Base-by-base conservation (phyloP, 352 stramenopile genomes). In the Globisporangium irregulare region DNA sequence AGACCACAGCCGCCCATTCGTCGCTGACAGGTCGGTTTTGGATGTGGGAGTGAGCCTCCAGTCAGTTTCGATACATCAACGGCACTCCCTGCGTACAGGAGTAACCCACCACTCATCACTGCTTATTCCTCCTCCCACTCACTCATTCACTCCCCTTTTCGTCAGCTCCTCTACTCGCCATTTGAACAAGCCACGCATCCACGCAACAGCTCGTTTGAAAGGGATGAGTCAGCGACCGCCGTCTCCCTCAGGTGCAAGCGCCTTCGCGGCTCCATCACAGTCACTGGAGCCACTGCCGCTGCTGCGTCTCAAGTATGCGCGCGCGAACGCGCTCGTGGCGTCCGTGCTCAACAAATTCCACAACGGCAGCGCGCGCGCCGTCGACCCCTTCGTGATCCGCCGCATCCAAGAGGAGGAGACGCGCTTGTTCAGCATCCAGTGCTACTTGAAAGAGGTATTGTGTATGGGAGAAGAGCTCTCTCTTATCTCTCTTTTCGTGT, bases 271-370 rank as follows among this genome's bases (percentile, higher is more conserved):
- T n/a, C 15, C 41, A 50, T 10, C 20, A 53, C 14, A 4, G 6
- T 14, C 36, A 18, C 27, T 12, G 38, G 51, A 15, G 24, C 15
- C 53, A n/a, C 27, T 53, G 10, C 46, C 63, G 24, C 27, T 27
- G 24, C 63, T 84, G 59, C 69, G 32, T 0, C 62, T 62, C 41
- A 86, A 79, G 66, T 93, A 82, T 50, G 51, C 67, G 46, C 80
- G 83, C 41, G 83, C 81, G 7, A 84, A 77, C 54, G 73, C 75
- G 46, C 69, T 91, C 48, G 75, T 93, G 18, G 59, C 76, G 20
- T 79, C 79, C 6, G 64, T 93, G 25, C 73, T 89, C 51, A 91
- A 93, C 75, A 91, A 92, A 59, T 91, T 81, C 66, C 78, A 93
- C 72, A 91, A 92, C 51, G 85, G 85, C 9, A 91, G 81, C 24